These are phyloP conservation scores for Pyrenophora tritici-repentis DNA, from an alignment of 2,329 filamentous ascomycete species.

Conservation along the genomic window DNA sequence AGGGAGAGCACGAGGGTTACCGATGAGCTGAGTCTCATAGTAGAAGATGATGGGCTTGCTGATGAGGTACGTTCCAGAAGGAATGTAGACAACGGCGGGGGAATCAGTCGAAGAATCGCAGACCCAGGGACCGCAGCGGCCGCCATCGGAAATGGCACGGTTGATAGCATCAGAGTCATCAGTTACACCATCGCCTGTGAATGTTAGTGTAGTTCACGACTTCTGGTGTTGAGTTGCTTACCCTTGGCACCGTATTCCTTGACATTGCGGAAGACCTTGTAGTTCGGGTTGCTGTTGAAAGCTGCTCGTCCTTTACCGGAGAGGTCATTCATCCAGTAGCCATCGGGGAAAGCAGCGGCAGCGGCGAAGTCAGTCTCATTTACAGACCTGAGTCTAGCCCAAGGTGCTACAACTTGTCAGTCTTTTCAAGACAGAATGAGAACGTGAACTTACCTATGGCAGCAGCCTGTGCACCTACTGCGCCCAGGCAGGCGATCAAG, in stretches of 20 bases:
- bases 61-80: constrained; percentile 61
- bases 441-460: constrained; percentile 20
- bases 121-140: constrained; percentile 51
- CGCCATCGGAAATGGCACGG: constrained; percentile 50
- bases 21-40: constrained; percentile 67
- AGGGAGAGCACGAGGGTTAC: constrained; percentile 62
- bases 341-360: constrained; percentile 16
- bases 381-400: constrained; percentile 3
- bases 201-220: constrained; percentile 12
- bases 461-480: constrained; percentile 29
- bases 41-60: constrained; percentile 62
- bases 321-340: constrained; percentile 52
- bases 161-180: constrained; percentile 62
- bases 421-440: background rate
- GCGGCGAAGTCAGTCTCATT: constrained; percentile 2
- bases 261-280: constrained; percentile 53
- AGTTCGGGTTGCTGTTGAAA: constrained; percentile 45
- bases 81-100: constrained; percentile 63
- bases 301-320: constrained; percentile 50
- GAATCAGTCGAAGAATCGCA: constrained; percentile 56
- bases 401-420: constrained; percentile 19
- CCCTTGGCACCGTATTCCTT: constrained; percentile 53
- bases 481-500: constrained; percentile 38
- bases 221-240: constrained; percentile 12
- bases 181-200: constrained; percentile 44